These are phyloP conservation scores for Trichocladium antarcticum DNA, from an alignment of 495 filamentous ascomycete species.

Conservation along the genomic window DNA sequence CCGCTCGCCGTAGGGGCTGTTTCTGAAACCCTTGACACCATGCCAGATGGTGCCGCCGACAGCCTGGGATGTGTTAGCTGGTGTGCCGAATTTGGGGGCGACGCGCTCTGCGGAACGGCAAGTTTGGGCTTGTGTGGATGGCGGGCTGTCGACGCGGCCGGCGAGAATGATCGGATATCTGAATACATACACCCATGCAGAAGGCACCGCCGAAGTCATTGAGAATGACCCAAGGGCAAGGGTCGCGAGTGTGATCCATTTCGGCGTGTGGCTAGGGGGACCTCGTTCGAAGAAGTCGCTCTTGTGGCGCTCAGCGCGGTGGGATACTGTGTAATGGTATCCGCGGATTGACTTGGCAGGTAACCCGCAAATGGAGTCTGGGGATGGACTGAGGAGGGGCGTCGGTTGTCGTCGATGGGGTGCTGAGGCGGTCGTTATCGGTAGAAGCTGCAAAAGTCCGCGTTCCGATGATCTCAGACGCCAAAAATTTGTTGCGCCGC, in stretches of 20 bases:
- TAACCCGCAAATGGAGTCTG: too few species aligned
- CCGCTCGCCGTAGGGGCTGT: conserved; percentile 81
- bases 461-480: conserved; percentile 14
- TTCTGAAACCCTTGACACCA: conserved; percentile 91
- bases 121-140: too few species aligned
- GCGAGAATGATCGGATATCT: background rate
- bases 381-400: background rate
- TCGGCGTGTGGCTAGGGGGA: conserved; percentile 17
- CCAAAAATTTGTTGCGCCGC: conserved; percentile 9
- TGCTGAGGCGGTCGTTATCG: conserved; percentile 1
- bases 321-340: too few species aligned
- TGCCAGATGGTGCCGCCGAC: conserved; percentile 97
- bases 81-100: background rate
- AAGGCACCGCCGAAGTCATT: conserved; percentile 97
- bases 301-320: conserved; percentile 1
- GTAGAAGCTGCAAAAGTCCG: background rate
- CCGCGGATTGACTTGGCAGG: too few species aligned
- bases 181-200: conserved; percentile 75
- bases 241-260: conserved; percentile 79
- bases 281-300: background rate
- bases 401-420: conserved; percentile 1
- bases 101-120: too few species aligned
- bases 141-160: too few species aligned
- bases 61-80: conserved; percentile 37
- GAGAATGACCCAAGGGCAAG: conserved; percentile 91